These are phyloP conservation scores for Melanopsichium pennsylvanicum DNA, from an alignment of 1,284 basidiomycete genomes.

Conservation along the genomic window DNA sequence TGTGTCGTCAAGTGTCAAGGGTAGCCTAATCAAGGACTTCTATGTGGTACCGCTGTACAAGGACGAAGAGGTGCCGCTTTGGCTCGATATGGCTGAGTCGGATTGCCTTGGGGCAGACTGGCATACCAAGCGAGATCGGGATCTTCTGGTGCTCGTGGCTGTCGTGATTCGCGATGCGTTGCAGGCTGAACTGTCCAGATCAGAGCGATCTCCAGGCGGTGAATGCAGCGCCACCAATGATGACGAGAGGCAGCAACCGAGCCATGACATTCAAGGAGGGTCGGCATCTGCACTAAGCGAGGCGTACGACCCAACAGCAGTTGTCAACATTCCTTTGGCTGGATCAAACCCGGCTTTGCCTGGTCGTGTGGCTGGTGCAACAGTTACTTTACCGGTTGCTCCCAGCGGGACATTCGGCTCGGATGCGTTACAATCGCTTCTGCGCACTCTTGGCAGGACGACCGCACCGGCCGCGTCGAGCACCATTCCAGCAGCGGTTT, in stretches of 20 bases:
- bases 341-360: neutral
- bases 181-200: constrained; percentile 19
- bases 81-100: constrained; percentile 52
- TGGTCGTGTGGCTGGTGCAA: neutral
- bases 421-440: constrained; percentile 33
- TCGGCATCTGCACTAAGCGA: constrained; percentile 1
- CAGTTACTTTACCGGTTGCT: neutral
- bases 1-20: constrained; percentile 41
- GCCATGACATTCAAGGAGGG: neutral
- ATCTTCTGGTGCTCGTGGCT: constrained; percentile 55
- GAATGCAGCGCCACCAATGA: constrained; percentile 25
- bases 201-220: constrained; percentile 8
- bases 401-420: constrained; percentile 30
- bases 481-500: neutral
- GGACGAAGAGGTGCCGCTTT: constrained; percentile 54
- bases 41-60: constrained; percentile 57
- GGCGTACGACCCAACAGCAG: constrained; percentile 25
- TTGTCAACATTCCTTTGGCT: constrained; percentile 8
- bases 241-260: neutral
- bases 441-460: constrained; percentile 33
- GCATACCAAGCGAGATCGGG: constrained; percentile 32
- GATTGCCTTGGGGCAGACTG: constrained; percentile 39
- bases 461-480: constrained; percentile 3
- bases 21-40: constrained; percentile 61
- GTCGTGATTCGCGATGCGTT: constrained; percentile 52